Percentiles rank a stretch among this genome's conserved stretches.
Evolutionary conservation across 331 rosid genomes (phyloP).

Genomic region (Malus hybrid): DNA sequence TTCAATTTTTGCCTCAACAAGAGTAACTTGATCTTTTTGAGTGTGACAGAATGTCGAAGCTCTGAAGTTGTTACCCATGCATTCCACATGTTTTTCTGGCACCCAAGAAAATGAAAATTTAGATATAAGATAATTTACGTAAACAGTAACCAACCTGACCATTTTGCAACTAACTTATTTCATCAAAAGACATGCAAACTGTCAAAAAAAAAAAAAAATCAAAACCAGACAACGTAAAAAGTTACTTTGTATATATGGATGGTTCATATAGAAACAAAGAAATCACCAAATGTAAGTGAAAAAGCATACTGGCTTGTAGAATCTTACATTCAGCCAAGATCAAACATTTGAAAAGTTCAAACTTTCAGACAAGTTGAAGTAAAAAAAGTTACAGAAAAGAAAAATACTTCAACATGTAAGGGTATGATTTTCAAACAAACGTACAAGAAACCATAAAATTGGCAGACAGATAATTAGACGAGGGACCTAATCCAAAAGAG

Average conservation of each 20-base stretch:
- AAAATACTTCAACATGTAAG: not conserved
- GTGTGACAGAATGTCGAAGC: slow-evolving; percentile 92
- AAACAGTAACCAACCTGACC: slow-evolving; percentile 15
- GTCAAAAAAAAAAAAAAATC: not conserved
- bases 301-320: not conserved
- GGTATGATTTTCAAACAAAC: too few relatives aligned
- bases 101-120: slow-evolving; percentile 20
- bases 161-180: slow-evolving; percentile 8
- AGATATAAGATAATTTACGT: slow-evolving; percentile 4
- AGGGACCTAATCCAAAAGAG: too few relatives aligned
- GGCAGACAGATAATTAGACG: too few relatives aligned
- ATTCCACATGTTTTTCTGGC: slow-evolving; percentile 89
- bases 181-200: not conserved
- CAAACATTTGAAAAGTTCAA: not conserved
- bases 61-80: slow-evolving; percentile 97
- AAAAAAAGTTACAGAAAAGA: not conserved
- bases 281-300: not conserved
- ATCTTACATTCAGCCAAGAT: not conserved
- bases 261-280: not conserved
- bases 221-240: not conserved
- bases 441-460: too few relatives aligned
- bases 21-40: slow-evolving; percentile 85
- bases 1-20: slow-evolving; percentile 85
- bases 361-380: not conserved
- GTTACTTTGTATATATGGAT: not conserved